Evolutionary conservation across 1,284 basidiomycete species (phyloP), one percentile per base, ranked within the genome.

Genomic region (Naganishia cerealis): DNA sequence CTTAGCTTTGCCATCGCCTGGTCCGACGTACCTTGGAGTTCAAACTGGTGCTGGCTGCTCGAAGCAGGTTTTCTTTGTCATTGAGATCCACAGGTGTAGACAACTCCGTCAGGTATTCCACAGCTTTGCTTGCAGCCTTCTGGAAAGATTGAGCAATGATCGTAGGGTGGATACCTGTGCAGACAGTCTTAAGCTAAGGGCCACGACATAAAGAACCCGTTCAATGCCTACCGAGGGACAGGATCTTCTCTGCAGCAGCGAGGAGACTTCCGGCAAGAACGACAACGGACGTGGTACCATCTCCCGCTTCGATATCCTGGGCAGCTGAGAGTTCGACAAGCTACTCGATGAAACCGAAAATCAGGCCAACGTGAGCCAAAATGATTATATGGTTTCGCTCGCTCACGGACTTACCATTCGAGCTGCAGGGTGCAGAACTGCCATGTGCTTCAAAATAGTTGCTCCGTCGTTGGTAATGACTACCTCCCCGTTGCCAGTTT

Each of bases 381-480:
- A 59, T 43, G 63, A 39, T n/a, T 57, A 26, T 38, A 68, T 72
- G 50, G 73, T 33, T 33, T 68, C 50, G 54, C 54, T 56, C 26
- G 54, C 16, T 40, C 10, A 74, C 74, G 15, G 52, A 74, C 79
- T 71, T 72, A 88, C 92, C 96, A 99, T 99, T 81, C 95, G 91
- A 33, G 96, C 96, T 53, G 96, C 96, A 43, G 96, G 96, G 82
- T 99, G 96, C 68, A 99, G 83, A 24, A 97, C 96, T 71, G 96
- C 94, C 79, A 99, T 94, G 77, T 93, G 97, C 82, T 93, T 92
- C 69, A 99, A 83, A 73, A 99, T 99, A 12, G 96, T 99, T 13
- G 96, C 96, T 55, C 96, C 96, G 82, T 99, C 96, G 80, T 99
- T 99, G 21, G 96, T 99, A 75, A 99, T 92, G 74, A 99, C 90